Percentiles rank a stretch among this genome's conserved stretches.
These are phyloP conservation scores for Trichoderma lentiforme DNA, from an alignment of 2,329 filamentous ascomycete genomes.

Conservation along the genomic window DNA sequence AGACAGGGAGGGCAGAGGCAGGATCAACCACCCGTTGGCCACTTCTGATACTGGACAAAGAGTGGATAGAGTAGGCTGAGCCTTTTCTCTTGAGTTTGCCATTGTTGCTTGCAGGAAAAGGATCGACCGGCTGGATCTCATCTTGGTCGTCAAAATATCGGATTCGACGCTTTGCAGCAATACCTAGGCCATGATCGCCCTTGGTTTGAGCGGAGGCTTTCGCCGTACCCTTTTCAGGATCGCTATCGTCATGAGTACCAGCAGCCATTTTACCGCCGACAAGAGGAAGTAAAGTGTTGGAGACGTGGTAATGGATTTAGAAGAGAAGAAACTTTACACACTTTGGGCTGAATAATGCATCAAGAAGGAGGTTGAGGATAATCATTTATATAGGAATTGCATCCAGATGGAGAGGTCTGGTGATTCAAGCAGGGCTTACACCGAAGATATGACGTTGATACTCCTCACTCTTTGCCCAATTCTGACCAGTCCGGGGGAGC, in stretches of 20 bases:
- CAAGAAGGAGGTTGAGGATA: not conserved
- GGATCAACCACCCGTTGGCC: not conserved
- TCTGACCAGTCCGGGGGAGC: not conserved
- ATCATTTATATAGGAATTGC: not conserved
- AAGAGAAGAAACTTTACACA: not conserved
- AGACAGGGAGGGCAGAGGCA: not conserved
- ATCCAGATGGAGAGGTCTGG: not conserved
- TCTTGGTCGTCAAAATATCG: not conserved
- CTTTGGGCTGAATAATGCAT: not conserved
- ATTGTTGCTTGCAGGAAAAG: not conserved
- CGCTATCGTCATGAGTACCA: not conserved
- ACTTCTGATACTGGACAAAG: not conserved
- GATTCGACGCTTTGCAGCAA: not conserved
- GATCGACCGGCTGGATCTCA: not conserved
- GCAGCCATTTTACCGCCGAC: not conserved
- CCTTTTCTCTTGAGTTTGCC: not conserved
- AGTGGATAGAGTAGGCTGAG: not conserved
- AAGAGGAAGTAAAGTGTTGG: not conserved
- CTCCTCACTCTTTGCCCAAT: not conserved
- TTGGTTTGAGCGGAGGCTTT: not conserved
- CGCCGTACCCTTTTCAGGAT: not conserved
- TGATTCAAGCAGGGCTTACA: not conserved
- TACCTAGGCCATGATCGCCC: not conserved
- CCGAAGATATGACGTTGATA: not conserved
- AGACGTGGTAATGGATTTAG: not conserved